These are phyloP conservation scores for Calocera cornea DNA, from an alignment of 768 basidiomycete genomes.

Conservation along the genomic window DNA sequence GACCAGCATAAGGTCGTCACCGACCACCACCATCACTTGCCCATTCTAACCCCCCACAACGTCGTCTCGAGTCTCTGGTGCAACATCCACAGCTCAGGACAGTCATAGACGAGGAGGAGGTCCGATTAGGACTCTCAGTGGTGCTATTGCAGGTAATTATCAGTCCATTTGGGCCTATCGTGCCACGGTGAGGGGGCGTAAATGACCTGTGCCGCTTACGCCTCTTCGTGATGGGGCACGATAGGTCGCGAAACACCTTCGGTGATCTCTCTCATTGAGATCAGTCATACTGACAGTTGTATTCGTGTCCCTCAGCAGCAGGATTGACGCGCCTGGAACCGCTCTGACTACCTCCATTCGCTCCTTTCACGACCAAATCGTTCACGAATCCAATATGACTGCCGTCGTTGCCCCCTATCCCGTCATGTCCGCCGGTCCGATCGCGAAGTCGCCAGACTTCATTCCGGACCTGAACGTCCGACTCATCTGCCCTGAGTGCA, in stretches of 20 bases:
- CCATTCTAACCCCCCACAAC: background rate
- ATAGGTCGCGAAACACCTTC: background rate
- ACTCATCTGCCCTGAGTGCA: slow-evolving; percentile 89
- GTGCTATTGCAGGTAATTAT: slow-evolving; percentile 3
- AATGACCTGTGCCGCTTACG: background rate
- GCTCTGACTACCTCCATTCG: background rate
- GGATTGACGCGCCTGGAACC: background rate
- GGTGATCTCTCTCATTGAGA: background rate
- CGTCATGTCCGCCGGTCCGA: background rate
- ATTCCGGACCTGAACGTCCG: slow-evolving; percentile 78
- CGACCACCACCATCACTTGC: background rate
- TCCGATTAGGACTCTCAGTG: background rate
- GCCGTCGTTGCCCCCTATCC: background rate
- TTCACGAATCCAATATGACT: background rate
- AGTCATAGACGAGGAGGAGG: slow-evolving; percentile 3
- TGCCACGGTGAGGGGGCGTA: background rate
- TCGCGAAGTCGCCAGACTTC: slow-evolving; percentile 23
- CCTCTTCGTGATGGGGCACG: background rate
- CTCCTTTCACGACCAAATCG: background rate
- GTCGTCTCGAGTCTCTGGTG: background rate
- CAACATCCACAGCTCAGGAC: background rate
- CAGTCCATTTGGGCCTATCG: background rate
- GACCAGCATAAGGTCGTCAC: background rate
- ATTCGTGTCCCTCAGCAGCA: background rate
- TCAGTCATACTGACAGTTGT: background rate